Conservation (phyloP, 306 rosid species). For the Ammopiptanthus mongolicus region DNA sequence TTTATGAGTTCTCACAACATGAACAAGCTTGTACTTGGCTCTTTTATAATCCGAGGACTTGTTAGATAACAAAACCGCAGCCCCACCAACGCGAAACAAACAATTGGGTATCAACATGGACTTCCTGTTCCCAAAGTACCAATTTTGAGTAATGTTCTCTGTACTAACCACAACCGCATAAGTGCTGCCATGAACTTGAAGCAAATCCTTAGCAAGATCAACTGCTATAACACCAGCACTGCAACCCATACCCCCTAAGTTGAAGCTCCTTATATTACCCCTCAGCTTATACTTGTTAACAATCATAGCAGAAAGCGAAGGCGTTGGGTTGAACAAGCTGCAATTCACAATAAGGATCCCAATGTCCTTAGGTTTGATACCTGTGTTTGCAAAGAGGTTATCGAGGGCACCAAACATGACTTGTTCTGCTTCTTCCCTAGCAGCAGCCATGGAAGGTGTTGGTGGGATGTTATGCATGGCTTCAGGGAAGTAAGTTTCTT, state of each 20-base stretch:
- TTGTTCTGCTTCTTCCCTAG: slow-evolving; percentile 54
- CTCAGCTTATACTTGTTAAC: slow-evolving; percentile 55
- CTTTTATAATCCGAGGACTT: slow-evolving; percentile 25
- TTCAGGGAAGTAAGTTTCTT: slow-evolving; percentile 54
- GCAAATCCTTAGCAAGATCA: slow-evolving; percentile 66
- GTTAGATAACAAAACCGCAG: slow-evolving; percentile 55
- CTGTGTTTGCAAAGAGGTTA: slow-evolving; percentile 43
- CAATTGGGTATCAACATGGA: slow-evolving; percentile 71
- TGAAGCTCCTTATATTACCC: slow-evolving; percentile 47
- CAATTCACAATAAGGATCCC: slow-evolving; percentile 70
- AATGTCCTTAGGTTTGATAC: slow-evolving; percentile 45
- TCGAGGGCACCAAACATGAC: slow-evolving; percentile 62
- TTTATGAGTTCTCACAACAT: slow-evolving; percentile 54
- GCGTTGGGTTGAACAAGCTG: slow-evolving; percentile 62
- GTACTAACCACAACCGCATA: slow-evolving; percentile 71
- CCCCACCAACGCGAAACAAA: slow-evolving; percentile 59
- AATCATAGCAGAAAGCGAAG: slow-evolving; percentile 69
- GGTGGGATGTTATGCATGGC: slow-evolving; percentile 49
- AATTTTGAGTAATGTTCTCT: slow-evolving; percentile 68
- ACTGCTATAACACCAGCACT: slow-evolving; percentile 69
- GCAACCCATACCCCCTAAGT: slow-evolving; percentile 81
- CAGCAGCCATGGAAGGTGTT: slow-evolving; percentile 44
- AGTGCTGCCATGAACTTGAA: slow-evolving; percentile 54
- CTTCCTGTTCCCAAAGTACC: slow-evolving; percentile 68
- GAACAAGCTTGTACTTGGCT: slow-evolving; percentile 60